These are phyloP conservation scores for Rhizopus sp. DNA, from an alignment of 371 early-diverging fungal genomes.

Conservation along the genomic window DNA sequence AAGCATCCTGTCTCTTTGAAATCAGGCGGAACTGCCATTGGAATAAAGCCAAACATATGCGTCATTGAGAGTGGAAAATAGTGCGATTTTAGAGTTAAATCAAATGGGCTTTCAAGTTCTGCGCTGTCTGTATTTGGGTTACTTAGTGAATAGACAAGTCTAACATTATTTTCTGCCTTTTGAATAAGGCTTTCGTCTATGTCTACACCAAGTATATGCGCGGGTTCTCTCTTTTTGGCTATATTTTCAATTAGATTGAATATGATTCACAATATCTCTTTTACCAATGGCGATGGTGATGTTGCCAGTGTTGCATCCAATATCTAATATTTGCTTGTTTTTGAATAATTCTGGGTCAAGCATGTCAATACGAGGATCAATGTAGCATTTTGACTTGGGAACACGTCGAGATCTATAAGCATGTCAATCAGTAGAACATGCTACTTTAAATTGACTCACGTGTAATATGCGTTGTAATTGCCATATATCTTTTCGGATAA, in stretches of 20 bases:
- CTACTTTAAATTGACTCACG: neutral
- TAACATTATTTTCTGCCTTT: slow-evolving; percentile 58
- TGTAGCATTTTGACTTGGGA: neutral
- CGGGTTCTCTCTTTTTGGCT: slow-evolving; percentile 51
- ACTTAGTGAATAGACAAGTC: slow-evolving; percentile 44
- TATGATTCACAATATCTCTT: neutral
- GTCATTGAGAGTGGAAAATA: slow-evolving; percentile 70
- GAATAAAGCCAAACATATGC: slow-evolving; percentile 56
- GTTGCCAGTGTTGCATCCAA: slow-evolving; percentile 85
- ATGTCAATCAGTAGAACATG: neutral
- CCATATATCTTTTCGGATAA: neutral
- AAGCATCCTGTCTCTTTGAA: slow-evolving; percentile 34
- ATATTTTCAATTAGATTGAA: slow-evolving; percentile 1
- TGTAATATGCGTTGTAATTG: slow-evolving; percentile 3
- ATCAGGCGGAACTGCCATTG: slow-evolving; percentile 31
- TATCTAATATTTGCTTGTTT: slow-evolving; percentile 70
- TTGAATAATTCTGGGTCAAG: slow-evolving; percentile 57
- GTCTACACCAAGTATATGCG: slow-evolving; percentile 71
- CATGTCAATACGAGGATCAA: slow-evolving; percentile 66
- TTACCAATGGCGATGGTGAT: slow-evolving; percentile 68
- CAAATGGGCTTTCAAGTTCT: slow-evolving; percentile 11
- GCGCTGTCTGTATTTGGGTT: slow-evolving; percentile 22
- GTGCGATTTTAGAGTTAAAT: slow-evolving; percentile 33
- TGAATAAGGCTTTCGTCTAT: slow-evolving; percentile 71
- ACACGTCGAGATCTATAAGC: neutral